phyloP scores from a whole-genome alignment of 441 rosid genomes.

The Bruguiera hainesii region DNA sequence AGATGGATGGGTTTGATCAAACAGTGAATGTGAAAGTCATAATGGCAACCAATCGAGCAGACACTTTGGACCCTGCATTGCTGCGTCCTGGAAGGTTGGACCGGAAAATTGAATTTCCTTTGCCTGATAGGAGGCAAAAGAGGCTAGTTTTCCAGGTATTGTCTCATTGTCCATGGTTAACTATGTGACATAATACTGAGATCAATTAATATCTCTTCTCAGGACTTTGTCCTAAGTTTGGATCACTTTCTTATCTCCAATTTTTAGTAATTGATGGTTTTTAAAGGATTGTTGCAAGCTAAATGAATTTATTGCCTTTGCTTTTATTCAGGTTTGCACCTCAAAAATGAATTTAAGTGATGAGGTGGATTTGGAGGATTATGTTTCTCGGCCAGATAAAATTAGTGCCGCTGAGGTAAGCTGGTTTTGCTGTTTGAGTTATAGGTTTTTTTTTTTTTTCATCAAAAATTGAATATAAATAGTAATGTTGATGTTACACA shows the following conservation, averaged over 20 bases:
- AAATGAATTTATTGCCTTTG: slow-evolving; percentile 3
- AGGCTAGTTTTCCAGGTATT: slow-evolving; percentile 96
- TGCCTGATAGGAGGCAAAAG: slow-evolving; percentile 97
- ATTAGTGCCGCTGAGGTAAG: slow-evolving; percentile 99
- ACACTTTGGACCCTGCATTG: slow-evolving; percentile 98
- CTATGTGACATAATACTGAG: neutral
- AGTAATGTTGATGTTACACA: neutral
- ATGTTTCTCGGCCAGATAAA: slow-evolving; percentile 96
- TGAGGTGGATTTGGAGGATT: slow-evolving; percentile 98
- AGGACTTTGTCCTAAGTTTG: neutral
- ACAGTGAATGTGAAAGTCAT: slow-evolving; percentile 97
- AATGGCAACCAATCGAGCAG: slow-evolving; percentile 98
- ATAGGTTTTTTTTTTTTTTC: neutral
- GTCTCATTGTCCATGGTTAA: neutral
- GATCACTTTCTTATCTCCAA: neutral
- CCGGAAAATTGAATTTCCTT: slow-evolving; percentile 91
- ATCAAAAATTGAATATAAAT: neutral
- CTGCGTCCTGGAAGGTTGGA: slow-evolving; percentile 98
- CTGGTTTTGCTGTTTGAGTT: slow-evolving; percentile 14
- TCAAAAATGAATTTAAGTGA: slow-evolving; percentile 94
- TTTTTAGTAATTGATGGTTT: neutral
- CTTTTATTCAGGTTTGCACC: slow-evolving; percentile 75
- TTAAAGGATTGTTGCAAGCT: neutral
- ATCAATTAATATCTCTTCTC: neutral
- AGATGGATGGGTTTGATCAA: slow-evolving; percentile 99